These are phyloP conservation scores for Arabidopsis lyrata DNA, from an alignment of 441 rosid species.

Conservation along the genomic window DNA sequence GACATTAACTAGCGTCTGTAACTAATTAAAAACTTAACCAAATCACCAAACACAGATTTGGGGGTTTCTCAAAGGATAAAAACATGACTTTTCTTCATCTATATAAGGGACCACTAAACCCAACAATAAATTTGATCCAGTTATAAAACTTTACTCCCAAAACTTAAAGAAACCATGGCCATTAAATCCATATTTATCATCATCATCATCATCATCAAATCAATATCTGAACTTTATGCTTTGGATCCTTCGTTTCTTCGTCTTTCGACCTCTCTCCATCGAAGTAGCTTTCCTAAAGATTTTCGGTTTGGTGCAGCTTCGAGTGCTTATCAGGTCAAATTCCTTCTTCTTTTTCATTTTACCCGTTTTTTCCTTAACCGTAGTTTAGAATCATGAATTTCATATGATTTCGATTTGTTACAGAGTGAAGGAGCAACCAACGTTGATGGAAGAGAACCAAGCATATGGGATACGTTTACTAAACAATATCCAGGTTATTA, in stretches of 20 bases:
- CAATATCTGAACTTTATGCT: constrained; percentile 11
- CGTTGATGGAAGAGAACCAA: constrained; percentile 41
- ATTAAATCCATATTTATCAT: constrained; percentile 11
- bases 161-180: constrained; percentile 5
- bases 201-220: constrained; percentile 1
- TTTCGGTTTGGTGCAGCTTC: constrained; percentile 14
- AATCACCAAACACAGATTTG: neutral
- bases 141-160: neutral
- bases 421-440: constrained; percentile 52
- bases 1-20: neutral
- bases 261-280: constrained; percentile 8
- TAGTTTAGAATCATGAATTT: neutral
- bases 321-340: constrained; percentile 18
- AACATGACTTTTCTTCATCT: neutral
- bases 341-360: neutral
- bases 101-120: neutral
- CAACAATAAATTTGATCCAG: neutral
- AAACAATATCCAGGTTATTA: constrained; percentile 38
- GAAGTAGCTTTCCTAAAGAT: constrained; percentile 21
- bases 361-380: neutral
- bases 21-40: neutral
- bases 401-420: neutral
- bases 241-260: constrained; percentile 4
- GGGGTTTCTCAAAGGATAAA: neutral
- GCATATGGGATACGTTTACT: constrained; percentile 54